Evolutionary conservation across 768 basidiomycete genomes (phyloP).

Genomic region (Candolleomyces efflorescens): DNA sequence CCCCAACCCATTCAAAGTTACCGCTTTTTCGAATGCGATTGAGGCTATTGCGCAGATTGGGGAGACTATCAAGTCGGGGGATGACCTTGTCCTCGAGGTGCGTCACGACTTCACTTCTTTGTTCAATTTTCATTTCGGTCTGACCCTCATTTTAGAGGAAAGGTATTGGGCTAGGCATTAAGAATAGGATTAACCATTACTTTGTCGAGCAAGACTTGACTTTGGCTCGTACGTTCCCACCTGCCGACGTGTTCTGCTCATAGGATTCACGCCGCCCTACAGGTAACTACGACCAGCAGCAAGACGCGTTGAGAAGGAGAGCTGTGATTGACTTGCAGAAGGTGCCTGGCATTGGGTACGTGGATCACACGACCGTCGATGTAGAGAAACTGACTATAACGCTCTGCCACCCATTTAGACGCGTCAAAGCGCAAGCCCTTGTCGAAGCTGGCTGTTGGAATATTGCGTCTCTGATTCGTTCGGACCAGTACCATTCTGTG

Average conservation of each 20-base stretch:
- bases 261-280: neutral
- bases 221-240: slow-evolving; percentile 30
- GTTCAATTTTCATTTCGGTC: no score
- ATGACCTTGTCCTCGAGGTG: slow-evolving; percentile 35
- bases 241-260: neutral
- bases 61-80: slow-evolving; percentile 38
- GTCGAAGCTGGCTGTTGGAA: slow-evolving; percentile 46
- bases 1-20: slow-evolving; percentile 45
- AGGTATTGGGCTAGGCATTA: slow-evolving; percentile 39
- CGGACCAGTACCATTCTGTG: slow-evolving; percentile 32
- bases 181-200: slow-evolving; percentile 39
- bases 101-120: slow-evolving; percentile 1
- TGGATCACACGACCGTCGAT: neutral
- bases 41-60: slow-evolving; percentile 33
- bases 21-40: slow-evolving; percentile 48
- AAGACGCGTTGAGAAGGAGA: slow-evolving; percentile 23
- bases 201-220: slow-evolving; percentile 22
- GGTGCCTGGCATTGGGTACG: slow-evolving; percentile 48
- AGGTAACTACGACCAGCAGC: slow-evolving; percentile 15
- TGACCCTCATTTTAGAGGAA: no score
- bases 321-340: slow-evolving; percentile 28
- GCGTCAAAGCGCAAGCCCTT: slow-evolving; percentile 37
- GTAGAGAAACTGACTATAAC: neutral
- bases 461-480: slow-evolving; percentile 34
- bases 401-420: slow-evolving; percentile 15